phyloP scores from a whole-genome alignment of 2,329 filamentous ascomycete genomes.

The Juglanconis sp. region DNA sequence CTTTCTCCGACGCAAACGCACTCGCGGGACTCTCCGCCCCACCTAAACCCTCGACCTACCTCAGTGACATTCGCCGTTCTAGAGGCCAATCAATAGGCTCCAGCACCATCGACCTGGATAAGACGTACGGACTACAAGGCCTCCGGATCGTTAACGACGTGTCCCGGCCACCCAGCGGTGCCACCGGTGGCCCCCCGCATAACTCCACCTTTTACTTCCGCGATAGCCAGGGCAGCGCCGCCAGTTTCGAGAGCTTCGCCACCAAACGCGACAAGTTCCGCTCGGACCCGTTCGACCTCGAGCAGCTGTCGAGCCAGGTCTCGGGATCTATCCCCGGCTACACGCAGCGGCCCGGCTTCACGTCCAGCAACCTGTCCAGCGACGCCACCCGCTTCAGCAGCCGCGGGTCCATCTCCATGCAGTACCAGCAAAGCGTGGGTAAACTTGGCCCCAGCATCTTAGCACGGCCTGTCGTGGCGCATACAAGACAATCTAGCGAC shows the following conservation, averaged over 20 bases:
- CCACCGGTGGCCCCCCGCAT: not conserved
- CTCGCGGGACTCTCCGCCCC: constrained; percentile 27
- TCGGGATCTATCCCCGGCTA: not conserved
- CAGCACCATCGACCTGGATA: constrained; percentile 24
- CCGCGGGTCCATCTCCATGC: not conserved
- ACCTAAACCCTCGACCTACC: constrained; percentile 38
- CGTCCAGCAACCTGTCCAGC: constrained; percentile 28
- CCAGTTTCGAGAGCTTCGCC: constrained; percentile 43
- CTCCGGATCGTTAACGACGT: constrained; percentile 10
- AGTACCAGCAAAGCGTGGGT: constrained; percentile 20
- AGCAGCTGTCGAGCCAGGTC: constrained; percentile 42
- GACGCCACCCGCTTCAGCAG: constrained; percentile 10
- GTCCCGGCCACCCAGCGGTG: constrained; percentile 14
- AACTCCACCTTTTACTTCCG: constrained; percentile 24
- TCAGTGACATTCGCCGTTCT: constrained; percentile 46
- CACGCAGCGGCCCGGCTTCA: constrained; percentile 29
- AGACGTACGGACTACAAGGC: constrained; percentile 4
- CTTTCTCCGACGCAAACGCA: constrained; percentile 49
- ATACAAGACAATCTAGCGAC: constrained; percentile 37
- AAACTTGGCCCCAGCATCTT: constrained; percentile 21
- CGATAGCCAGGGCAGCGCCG: constrained; percentile 39
- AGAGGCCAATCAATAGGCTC: constrained; percentile 43
- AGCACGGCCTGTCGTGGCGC: constrained; percentile 28
- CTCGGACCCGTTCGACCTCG: constrained; percentile 65
- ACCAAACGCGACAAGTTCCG: constrained; percentile 54